These are phyloP conservation scores for Heliocybe sulcata DNA, from an alignment of 1,284 basidiomycete species.

Conservation along the genomic window DNA sequence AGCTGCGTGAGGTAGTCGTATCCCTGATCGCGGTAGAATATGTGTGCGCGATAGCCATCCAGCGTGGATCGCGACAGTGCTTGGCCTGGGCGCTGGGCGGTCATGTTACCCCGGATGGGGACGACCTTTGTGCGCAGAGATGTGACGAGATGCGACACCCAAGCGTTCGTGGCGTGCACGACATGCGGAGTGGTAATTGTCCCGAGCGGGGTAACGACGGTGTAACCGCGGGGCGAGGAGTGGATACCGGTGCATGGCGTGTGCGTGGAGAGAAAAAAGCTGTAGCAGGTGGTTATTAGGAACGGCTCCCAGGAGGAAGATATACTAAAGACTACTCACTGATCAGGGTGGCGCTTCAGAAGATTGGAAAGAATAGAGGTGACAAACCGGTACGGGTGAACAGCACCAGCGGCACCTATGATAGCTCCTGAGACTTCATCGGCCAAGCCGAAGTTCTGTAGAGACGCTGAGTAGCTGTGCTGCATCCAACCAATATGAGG, in stretches of 20 bases:
- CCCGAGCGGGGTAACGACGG: constrained; percentile 46
- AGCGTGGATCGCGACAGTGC: constrained; percentile 19
- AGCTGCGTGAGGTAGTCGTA: constrained; percentile 76
- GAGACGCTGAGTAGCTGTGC: neutral
- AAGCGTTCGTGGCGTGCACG: constrained; percentile 78
- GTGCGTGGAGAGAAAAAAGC: constrained; percentile 32
- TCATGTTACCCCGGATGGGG: constrained; percentile 57
- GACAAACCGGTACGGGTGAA: constrained; percentile 39
- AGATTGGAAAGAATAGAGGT: constrained; percentile 33
- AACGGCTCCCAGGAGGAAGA: neutral
- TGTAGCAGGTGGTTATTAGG: constrained; percentile 11
- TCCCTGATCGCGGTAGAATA: constrained; percentile 45
- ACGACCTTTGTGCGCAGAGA: constrained; percentile 38
- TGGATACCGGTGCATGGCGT: constrained; percentile 32
- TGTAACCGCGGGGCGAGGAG: constrained; percentile 22
- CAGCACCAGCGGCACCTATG: constrained; percentile 30
- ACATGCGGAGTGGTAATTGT: constrained; percentile 47
- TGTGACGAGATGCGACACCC: constrained; percentile 57
- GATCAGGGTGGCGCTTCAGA: constrained; percentile 24
- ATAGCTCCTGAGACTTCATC: constrained; percentile 30
- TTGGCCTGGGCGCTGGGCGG: constrained; percentile 50
- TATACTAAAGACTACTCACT: constrained; percentile 22
- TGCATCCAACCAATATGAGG: neutral
- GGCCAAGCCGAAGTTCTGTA: constrained; percentile 30
- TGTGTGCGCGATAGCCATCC: constrained; percentile 40